These are phyloP conservation scores for Amylocystis lapponica DNA, from an alignment of 768 basidiomycete species.

Conservation along the genomic window DNA sequence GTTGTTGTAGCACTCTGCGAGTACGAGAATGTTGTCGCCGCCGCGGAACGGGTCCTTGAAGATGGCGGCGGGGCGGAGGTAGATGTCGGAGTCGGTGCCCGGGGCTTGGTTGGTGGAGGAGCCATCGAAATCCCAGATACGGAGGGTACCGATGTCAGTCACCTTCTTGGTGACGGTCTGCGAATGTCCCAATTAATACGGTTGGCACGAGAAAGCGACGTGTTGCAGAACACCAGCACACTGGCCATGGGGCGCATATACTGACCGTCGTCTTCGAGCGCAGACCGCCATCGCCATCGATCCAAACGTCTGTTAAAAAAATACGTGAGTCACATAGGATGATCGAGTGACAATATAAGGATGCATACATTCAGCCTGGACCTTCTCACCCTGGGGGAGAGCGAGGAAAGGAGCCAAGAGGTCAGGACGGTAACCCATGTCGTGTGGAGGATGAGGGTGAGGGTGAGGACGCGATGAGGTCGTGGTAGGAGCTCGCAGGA, in stretches of 20 bases:
- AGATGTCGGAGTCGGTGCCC: slow-evolving; percentile 93
- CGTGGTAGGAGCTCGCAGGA: slow-evolving; percentile 7
- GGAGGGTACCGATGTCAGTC: slow-evolving; percentile 84
- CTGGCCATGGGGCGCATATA: slow-evolving; percentile 7
- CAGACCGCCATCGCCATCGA: slow-evolving; percentile 90
- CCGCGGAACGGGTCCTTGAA: slow-evolving; percentile 99
- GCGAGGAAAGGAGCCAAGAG: slow-evolving; percentile 87
- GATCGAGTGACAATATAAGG: not conserved
- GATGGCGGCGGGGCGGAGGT: slow-evolving; percentile 93
- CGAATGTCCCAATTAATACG: too few species aligned
- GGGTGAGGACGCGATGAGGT: slow-evolving; percentile 8
- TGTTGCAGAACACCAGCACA: not conserved
- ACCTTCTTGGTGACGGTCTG: slow-evolving; percentile 87
- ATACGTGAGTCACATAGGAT: slow-evolving; percentile 13
- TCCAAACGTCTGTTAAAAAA: slow-evolving; percentile 80
- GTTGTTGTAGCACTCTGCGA: slow-evolving; percentile 97
- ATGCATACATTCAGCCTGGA: slow-evolving; percentile 92
- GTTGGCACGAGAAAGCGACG: slow-evolving; percentile 3
- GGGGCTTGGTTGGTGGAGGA: slow-evolving; percentile 97
- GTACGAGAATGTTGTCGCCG: slow-evolving; percentile 95
- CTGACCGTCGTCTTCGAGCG: slow-evolving; percentile 94
- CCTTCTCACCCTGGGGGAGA: slow-evolving; percentile 83
- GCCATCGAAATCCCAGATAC: slow-evolving; percentile 99
- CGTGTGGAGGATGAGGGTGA: slow-evolving; percentile 11
- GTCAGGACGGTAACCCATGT: slow-evolving; percentile 62